These are phyloP conservation scores for Penicillium cinerascens DNA, from an alignment of 495 filamentous ascomycete genomes.

Conservation along the genomic window DNA sequence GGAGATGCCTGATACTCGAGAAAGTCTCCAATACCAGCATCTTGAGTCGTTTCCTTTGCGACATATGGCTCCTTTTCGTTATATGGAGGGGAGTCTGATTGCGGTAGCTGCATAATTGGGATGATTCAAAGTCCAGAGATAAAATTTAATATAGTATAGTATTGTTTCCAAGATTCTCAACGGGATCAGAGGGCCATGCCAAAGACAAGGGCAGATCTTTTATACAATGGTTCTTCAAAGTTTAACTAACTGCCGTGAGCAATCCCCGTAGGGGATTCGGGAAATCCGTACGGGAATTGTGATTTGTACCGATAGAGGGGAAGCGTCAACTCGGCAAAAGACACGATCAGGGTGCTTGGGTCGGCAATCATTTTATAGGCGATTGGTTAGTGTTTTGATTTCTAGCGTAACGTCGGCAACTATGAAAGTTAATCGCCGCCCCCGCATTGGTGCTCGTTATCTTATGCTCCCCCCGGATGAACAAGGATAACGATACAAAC, in stretches of 20 bases:
- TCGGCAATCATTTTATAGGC: neutral
- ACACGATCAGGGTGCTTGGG: neutral
- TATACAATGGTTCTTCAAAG: neutral
- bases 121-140: neutral
- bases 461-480: neutral
- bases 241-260: neutral
- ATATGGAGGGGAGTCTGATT: neutral
- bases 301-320: neutral
- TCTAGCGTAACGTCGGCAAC: neutral
- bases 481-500: neutral
- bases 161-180: neutral
- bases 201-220: neutral
- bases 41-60: neutral
- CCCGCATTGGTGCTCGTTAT: conserved; percentile 1
- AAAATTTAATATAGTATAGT: neutral
- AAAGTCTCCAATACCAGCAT: neutral
- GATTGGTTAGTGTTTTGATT: neutral
- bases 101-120: neutral
- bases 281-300: neutral
- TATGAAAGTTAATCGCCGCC: neutral
- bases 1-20: neutral
- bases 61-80: neutral
- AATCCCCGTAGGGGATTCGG: neutral
- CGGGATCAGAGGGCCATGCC: no score
- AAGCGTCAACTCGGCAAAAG: neutral